Percentiles rank a stretch among this genome's conserved stretches.
These are phyloP conservation scores for Plasmodium vinckei DNA, from an alignment of 169 alveolate genomes.

Conservation along the genomic window DNA sequence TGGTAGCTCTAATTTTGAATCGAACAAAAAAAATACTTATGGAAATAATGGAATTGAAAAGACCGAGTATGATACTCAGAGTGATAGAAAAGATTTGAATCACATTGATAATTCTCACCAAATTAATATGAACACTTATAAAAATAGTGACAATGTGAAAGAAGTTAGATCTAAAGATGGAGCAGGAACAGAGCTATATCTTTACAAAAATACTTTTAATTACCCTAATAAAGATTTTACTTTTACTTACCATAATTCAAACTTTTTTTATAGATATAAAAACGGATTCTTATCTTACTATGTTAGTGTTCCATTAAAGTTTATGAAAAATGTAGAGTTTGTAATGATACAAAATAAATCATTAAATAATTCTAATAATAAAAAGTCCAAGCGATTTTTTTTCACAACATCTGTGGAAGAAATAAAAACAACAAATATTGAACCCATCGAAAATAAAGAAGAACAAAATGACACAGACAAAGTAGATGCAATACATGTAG, in stretches of 20 bases:
- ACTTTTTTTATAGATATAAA: conserved; percentile 25
- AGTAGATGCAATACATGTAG: too few relatives aligned
- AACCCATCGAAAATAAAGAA: not conserved
- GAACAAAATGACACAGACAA: not conserved
- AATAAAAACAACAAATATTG: not conserved
- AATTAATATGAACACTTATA: not conserved
- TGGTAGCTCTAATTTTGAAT: not conserved
- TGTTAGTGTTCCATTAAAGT: conserved; percentile 50
- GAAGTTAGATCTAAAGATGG: not conserved
- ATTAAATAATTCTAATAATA: not conserved
- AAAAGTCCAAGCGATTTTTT: conserved; percentile 13
- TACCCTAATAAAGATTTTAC: conserved; percentile 40
- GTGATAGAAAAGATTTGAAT: not conserved
- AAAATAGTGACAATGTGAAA: not conserved
- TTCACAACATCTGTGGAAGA: conserved; percentile 11
- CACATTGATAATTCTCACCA: not conserved
- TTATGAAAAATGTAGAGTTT: conserved; percentile 22
- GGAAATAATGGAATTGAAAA: not conserved
- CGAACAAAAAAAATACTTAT: not conserved
- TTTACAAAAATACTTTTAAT: conserved; percentile 46
- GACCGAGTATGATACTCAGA: not conserved
- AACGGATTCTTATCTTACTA: conserved; percentile 48
- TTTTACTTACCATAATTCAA: conserved; percentile 40
- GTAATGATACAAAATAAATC: conserved; percentile 39
- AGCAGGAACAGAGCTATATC: conserved; percentile 25